Evolutionary conservation across 805 yeast genomes (phyloP).

Genomic region (Wickerhamiella dianesei): DNA sequence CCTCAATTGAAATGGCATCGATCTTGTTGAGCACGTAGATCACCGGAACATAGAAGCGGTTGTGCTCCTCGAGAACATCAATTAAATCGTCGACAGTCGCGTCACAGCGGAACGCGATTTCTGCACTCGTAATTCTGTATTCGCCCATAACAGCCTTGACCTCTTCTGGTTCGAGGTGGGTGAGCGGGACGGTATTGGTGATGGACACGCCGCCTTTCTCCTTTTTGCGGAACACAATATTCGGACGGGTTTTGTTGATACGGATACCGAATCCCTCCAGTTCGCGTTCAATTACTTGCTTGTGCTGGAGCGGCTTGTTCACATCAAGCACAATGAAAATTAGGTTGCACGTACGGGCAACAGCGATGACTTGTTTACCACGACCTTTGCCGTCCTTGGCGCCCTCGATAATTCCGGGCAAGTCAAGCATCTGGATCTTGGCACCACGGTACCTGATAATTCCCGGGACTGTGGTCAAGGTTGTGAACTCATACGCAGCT

Average conservation of each 20-base stretch:
- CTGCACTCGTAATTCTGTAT: constrained; percentile 90
- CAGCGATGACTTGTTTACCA: constrained; percentile 97
- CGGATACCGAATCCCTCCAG: constrained; percentile 96
- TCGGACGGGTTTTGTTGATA: constrained; percentile 83
- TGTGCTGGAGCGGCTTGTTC: constrained; percentile 88
- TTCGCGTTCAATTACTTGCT: constrained; percentile 85
- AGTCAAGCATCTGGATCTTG: constrained; percentile 92
- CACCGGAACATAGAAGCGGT: constrained; percentile 91
- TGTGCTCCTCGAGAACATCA: constrained; percentile 80
- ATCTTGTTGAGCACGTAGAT: constrained; percentile 89
- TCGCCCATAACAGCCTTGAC: constrained; percentile 93
- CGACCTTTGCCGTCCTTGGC: constrained; percentile 98
- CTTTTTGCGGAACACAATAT: constrained; percentile 79
- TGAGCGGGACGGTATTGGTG: constrained; percentile 84
- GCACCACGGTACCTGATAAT: constrained; percentile 94
- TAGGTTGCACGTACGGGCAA: constrained; percentile 93
- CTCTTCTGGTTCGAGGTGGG: constrained; percentile 84
- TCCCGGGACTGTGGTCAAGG: constrained; percentile 95
- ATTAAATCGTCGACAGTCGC: constrained; percentile 95
- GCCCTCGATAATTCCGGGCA: constrained; percentile 95
- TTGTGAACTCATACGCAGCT: constrained; percentile 96
- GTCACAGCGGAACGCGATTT: constrained; percentile 91
- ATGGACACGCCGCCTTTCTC: constrained; percentile 93
- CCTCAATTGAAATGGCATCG: constrained; percentile 89
- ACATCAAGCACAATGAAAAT: constrained; percentile 91